phyloP scores from a whole-genome alignment of 139 green algal species.

The Chlamydomonas urium region DNA sequence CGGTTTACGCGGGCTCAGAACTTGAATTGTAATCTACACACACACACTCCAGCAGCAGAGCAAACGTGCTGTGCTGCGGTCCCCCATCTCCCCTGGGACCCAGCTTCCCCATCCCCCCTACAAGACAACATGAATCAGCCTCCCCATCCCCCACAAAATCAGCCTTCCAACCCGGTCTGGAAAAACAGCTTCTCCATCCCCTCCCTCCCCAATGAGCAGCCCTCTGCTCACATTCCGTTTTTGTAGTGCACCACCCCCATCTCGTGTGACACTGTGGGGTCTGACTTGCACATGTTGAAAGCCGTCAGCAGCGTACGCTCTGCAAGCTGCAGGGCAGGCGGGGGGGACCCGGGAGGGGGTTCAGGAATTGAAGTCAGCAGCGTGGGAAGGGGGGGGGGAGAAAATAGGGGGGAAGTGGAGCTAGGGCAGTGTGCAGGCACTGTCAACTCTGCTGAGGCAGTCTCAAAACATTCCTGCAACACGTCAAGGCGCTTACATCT shows the following conservation, averaged over 20 bases:
- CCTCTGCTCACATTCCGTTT: constrained; percentile 12
- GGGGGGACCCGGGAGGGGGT: not conserved
- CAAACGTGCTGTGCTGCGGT: too few species aligned
- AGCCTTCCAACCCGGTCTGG: too few species aligned
- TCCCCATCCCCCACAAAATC: too few species aligned
- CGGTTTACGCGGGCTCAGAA: too few species aligned
- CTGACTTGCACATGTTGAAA: constrained; percentile 67
- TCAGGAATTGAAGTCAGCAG: not conserved
- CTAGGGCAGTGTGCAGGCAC: not conserved
- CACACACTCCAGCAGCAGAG: too few species aligned
- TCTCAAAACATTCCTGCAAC: not conserved
- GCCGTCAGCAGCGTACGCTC: constrained; percentile 48
- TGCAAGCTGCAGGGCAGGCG: constrained; percentile 43
- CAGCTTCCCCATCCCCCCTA: too few species aligned
- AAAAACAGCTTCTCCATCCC: too few species aligned
- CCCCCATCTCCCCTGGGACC: too few species aligned
- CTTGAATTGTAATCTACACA: not conserved
- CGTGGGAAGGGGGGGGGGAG: not conserved
- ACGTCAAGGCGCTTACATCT: not conserved
- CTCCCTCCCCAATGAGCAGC: too few species aligned
- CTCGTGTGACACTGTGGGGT: constrained; percentile 86
- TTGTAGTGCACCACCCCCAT: constrained; percentile 78
- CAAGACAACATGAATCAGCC: too few species aligned
- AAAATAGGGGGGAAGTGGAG: not conserved
- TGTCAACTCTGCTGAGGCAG: not conserved